Evolutionary conservation across 2,329 filamentous ascomycete species (phyloP).

Genomic region (Fusarium pilosicola): DNA sequence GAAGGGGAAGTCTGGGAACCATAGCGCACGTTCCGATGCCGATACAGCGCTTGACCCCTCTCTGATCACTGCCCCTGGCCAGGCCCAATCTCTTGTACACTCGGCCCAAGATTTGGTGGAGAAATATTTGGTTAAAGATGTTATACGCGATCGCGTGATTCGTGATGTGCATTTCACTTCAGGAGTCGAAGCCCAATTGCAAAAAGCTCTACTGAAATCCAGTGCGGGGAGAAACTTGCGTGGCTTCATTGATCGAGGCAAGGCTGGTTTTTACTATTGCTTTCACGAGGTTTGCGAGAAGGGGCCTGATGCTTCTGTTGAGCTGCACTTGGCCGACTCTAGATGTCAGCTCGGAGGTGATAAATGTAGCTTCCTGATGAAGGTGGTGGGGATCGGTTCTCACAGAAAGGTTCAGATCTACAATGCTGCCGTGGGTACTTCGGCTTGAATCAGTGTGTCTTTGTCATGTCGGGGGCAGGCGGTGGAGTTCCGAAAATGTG

Average conservation of each 20-base stretch:
- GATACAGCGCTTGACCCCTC: not conserved
- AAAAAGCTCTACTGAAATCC: not conserved
- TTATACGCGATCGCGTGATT: not conserved
- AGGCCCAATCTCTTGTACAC: not conserved
- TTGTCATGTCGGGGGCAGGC: not conserved
- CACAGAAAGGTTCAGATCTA: not conserved
- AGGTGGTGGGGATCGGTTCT: not conserved
- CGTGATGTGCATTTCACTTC: not conserved
- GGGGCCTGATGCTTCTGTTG: rapidly evolving
- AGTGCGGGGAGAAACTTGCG: rapidly evolving
- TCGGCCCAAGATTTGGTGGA: not conserved
- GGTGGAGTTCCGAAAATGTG: not conserved
- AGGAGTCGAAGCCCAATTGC: not conserved
- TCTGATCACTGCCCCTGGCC: not conserved
- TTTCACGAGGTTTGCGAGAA: not conserved
- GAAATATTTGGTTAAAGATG: not conserved
- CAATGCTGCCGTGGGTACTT: not conserved
- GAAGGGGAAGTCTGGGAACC: not conserved
- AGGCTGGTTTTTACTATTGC: not conserved
- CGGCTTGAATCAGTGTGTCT: too few relatives aligned
- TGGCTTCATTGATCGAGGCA: not conserved
- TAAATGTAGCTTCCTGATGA: not conserved
- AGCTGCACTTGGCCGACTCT: rapidly evolving
- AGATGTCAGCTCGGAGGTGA: not conserved
- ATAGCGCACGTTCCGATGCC: not conserved